These are phyloP conservation scores for Puccinellia tenuiflora DNA, from an alignment of 176 grass and related monocot species.

Conservation along the genomic window DNA sequence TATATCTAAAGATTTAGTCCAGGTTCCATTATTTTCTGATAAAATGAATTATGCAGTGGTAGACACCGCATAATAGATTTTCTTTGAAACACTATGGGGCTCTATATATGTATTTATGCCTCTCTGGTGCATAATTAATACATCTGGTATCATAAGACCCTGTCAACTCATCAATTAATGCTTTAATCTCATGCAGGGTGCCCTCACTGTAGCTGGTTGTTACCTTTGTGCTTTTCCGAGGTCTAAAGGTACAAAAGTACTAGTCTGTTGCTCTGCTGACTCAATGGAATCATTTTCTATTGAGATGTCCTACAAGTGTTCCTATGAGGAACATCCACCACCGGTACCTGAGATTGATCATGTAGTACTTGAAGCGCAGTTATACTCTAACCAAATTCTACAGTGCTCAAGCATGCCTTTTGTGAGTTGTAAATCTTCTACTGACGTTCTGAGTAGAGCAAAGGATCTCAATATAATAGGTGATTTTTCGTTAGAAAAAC, in stretches of 20 bases:
- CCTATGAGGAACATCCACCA: constrained; percentile 41
- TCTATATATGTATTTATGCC: not conserved
- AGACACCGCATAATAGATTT: not conserved
- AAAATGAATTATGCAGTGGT: not conserved
- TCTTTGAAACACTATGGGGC: not conserved
- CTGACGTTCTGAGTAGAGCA: constrained; percentile 73
- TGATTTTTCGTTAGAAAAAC: constrained; percentile 48
- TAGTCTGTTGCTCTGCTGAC: constrained; percentile 70
- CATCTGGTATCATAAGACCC: not conserved
- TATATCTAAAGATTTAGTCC: not conserved
- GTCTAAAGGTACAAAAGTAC: constrained; percentile 84
- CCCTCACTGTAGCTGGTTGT: constrained; percentile 81
- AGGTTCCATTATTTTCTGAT: not conserved
- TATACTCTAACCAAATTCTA: constrained; percentile 39
- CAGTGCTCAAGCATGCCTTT: constrained; percentile 34
- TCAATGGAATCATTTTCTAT: constrained; percentile 42
- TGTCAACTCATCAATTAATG: constrained; percentile 14
- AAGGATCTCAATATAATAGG: constrained; percentile 62
- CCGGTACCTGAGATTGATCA: constrained; percentile 46
- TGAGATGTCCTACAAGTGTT: constrained; percentile 45
- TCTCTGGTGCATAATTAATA: not conserved
- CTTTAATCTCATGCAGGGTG: constrained; percentile 54
- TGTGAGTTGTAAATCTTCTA: constrained; percentile 50
- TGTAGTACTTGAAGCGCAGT: constrained; percentile 40
- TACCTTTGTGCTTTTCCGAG: constrained; percentile 66